Conservation (phyloP, 192 early-diverging fungal species). For the Backusella mclennaniae region DNA sequence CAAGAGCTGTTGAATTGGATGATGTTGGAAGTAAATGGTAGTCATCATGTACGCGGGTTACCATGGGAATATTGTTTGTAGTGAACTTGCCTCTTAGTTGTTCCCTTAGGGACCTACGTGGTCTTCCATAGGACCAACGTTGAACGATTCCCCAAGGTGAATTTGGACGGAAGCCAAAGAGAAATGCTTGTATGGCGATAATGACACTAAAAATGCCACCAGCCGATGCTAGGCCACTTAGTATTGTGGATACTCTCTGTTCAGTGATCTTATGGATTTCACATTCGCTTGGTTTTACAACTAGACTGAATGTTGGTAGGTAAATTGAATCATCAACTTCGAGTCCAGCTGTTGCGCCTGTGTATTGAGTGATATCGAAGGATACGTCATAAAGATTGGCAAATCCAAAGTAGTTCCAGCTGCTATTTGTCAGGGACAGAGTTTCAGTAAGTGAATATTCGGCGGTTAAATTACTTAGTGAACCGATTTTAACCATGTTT, state of each 20-base stretch:
- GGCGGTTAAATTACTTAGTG: neutral
- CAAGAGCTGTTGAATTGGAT: neutral
- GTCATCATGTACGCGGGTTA: neutral
- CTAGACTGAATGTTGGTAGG: neutral
- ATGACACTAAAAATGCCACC: too few relatives aligned
- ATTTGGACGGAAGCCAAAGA: too few relatives aligned
- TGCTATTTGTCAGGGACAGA: neutral
- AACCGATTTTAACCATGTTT: too few relatives aligned
- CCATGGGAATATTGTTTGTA: neutral
- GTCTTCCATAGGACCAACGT: conserved; percentile 13
- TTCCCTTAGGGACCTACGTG: neutral
- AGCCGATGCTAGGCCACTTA: too few relatives aligned
- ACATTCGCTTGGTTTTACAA: neutral
- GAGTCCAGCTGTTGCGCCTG: neutral
- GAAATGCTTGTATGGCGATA: too few relatives aligned
- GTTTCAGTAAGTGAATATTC: neutral
- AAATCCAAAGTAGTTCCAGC: neutral
- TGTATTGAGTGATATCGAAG: neutral
- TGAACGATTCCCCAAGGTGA: too few relatives aligned
- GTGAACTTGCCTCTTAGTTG: neutral
- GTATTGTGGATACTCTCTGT: neutral
- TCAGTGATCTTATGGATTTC: neutral
- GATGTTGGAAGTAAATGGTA: neutral
- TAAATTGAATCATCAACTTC: neutral
- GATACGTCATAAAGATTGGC: neutral